A percentile compares a stretch with the other conserved stretches of the same genome.
These are phyloP conservation scores for Pseudogymnoascus sp. DNA, from an alignment of 2,329 filamentous ascomycete species.

Conservation along the genomic window DNA sequence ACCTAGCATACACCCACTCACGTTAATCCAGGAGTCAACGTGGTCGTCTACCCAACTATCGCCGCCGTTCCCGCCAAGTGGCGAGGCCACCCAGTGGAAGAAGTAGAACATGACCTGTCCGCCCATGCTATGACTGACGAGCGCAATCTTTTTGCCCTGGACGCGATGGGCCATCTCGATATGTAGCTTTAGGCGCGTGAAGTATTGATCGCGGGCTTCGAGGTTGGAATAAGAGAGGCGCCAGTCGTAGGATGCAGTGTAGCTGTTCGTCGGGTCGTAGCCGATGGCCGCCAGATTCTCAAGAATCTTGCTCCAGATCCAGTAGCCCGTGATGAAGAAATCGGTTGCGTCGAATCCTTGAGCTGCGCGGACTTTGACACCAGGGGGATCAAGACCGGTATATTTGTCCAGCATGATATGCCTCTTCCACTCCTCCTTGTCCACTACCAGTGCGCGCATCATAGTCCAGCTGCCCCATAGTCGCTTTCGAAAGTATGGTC, in stretches of 20 bases:
- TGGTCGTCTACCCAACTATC: conserved; percentile 83
- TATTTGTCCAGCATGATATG: conserved; percentile 95
- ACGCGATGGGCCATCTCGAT: conserved; percentile 78
- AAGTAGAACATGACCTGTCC: conserved; percentile 88
- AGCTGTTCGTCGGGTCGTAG: conserved; percentile 78
- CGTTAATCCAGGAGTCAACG: conserved; percentile 95
- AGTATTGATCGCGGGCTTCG: conserved; percentile 87
- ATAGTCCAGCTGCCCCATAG: conserved; percentile 98
- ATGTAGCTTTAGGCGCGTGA: conserved; percentile 80
- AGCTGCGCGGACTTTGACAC: conserved; percentile 82
- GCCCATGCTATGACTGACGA: conserved; percentile 96
- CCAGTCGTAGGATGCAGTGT: conserved; percentile 79
- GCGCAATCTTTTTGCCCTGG: conserved; percentile 69
- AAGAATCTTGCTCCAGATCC: conserved; percentile 95
- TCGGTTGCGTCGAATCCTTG: conserved; percentile 97
- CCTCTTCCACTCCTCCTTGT: conserved; percentile 90
- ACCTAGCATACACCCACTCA: conserved; percentile 95
- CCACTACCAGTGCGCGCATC: conserved; percentile 90
- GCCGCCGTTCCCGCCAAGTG: conserved; percentile 72
- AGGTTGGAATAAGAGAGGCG: conserved; percentile 83
- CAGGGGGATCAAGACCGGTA: conserved; percentile 84
- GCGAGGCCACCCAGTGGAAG: conserved; percentile 69
- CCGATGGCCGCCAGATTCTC: conserved; percentile 94
- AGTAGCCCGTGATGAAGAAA: conserved; percentile 87
- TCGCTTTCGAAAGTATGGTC: conserved; percentile 87